Percentiles rank a stretch among this genome's conserved stretches.
Evolutionary conservation across 2,329 filamentous ascomycete genomes (phyloP).

Genomic region (Trichoderma asperellum): DNA sequence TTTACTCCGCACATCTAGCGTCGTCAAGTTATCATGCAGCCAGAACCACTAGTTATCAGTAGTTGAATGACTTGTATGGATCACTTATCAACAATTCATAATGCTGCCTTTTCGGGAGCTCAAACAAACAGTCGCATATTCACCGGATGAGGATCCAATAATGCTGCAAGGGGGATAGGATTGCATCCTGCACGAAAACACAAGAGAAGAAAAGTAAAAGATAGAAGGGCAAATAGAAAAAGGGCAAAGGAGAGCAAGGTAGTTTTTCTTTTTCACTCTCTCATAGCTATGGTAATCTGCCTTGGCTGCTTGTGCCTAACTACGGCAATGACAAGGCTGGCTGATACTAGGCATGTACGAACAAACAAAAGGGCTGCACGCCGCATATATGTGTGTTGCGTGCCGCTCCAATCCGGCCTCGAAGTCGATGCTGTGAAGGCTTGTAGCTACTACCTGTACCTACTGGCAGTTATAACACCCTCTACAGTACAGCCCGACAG

Average conservation of each 20-base stretch:
- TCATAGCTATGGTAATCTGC: not conserved
- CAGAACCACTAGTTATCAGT: not conserved
- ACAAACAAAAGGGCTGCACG: not conserved
- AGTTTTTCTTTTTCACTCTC: not conserved
- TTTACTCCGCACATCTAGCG: not conserved
- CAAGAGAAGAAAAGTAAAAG: not conserved
- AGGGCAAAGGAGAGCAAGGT: not conserved
- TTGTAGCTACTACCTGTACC: not conserved
- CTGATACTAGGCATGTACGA: not conserved
- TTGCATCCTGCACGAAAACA: not conserved
- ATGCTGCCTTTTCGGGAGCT: not conserved
- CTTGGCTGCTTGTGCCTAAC: constrained; percentile 18
- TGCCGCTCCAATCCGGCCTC: not conserved
- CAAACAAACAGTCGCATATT: not conserved
- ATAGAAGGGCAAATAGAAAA: not conserved
- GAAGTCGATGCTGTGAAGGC: not conserved
- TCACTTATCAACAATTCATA: not conserved
- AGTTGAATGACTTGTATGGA: not conserved
- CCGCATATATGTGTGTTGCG: not conserved
- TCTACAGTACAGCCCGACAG: not conserved
- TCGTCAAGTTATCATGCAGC: not conserved
- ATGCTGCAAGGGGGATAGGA: not conserved
- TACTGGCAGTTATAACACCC: not conserved
- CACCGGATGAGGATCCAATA: not conserved
- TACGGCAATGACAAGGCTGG: not conserved